Percentiles rank a stretch among this genome's conserved stretches.
Conservation (phyloP, 768 basidiomycete species). For the Pseudohyphozyma bogoriensis region DNA sequence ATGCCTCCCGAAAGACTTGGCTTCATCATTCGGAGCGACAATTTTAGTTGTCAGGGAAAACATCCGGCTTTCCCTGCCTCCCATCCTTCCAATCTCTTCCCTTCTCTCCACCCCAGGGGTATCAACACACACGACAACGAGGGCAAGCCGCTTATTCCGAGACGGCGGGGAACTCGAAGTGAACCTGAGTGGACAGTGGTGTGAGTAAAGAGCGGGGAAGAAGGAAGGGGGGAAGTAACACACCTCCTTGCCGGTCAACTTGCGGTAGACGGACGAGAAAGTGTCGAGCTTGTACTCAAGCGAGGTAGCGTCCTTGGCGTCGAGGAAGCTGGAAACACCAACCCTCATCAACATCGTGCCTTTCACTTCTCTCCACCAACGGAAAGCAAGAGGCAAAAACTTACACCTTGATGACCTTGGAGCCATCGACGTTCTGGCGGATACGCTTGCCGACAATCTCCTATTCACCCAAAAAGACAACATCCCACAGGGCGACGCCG, state of each 20-base stretch:
- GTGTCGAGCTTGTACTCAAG: conserved; percentile 99
- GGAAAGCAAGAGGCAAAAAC: conserved; percentile 38
- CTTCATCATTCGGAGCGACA: too few relatives aligned
- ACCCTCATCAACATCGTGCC: too few relatives aligned
- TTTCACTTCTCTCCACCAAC: too few relatives aligned
- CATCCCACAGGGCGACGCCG: conserved; percentile 19
- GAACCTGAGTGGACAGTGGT: conserved; percentile 3
- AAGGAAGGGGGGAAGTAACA: not conserved
- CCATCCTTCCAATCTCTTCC: too few relatives aligned
- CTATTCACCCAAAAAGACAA: conserved; percentile 1
- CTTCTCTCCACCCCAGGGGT: too few relatives aligned
- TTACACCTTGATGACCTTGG: conserved; percentile 94
- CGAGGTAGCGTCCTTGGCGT: conserved; percentile 93
- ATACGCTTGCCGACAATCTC: conserved; percentile 97
- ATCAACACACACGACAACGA: conserved; percentile 1
- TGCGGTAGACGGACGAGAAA: conserved; percentile 76
- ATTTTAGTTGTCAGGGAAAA: too few relatives aligned
- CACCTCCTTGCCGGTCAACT: conserved; percentile 92
- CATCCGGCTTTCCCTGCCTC: too few relatives aligned
- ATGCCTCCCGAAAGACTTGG: too few relatives aligned
- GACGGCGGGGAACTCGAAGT: conserved; percentile 29
- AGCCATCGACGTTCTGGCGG: conserved; percentile 82
- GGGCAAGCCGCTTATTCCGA: conserved; percentile 15
- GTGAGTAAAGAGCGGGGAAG: not conserved
- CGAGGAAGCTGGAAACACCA: conserved; percentile 74